Base-by-base conservation (phyloP, 1,139 yeast species). In the Geotrichum fermentans region DNA sequence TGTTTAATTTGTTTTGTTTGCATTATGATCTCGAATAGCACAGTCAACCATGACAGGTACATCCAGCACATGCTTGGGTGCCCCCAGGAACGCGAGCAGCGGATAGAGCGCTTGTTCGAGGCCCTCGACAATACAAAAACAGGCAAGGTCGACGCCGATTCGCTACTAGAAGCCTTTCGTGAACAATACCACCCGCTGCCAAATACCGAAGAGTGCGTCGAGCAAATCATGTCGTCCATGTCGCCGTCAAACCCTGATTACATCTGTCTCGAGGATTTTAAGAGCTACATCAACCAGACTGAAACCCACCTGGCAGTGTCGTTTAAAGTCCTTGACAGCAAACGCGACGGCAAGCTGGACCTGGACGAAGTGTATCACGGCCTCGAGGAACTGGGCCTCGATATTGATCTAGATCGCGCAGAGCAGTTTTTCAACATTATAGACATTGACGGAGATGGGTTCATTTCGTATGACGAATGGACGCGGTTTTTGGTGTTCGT, bases 401-500 rank as follows among this genome's bases (percentile, higher is more conserved):
- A 69, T 22, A 79, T 86, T 1, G 75, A 82, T 8, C 72, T 73
- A 20, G 70, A 74, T 14, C 79, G 79, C 55, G 72, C 84, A 39
- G 80, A 79, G 51, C 64, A 69, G 17, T 78, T 90, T 50, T 82
- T 84, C 64, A 68, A 73, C 34, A 78, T 75, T 44, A 72, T 85
- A 40, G 92, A 83, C 62, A 67, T 70, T 38, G 74, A 79, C 50
- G 69, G 76, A 49, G 83, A 82, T 54, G 92, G 94, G 1, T 78
- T 73, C 57, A 82, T 92, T 37, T 82, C 94, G 0, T 85, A 80
- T 61, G 89, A 88, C 50, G 95, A 92, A 59, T 92, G 95, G 78
- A 73, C 95, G 56, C 85, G 85, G 57, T 86, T 86, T 51, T 68
- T 92, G 38, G 65, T 90, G 43, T 78, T 92, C 56, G 83, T 90